Evolutionary conservation across 331 rosid species (phyloP), one percentile per base, ranked within the genome.

Genomic region (Cydonia oblonga): DNA sequence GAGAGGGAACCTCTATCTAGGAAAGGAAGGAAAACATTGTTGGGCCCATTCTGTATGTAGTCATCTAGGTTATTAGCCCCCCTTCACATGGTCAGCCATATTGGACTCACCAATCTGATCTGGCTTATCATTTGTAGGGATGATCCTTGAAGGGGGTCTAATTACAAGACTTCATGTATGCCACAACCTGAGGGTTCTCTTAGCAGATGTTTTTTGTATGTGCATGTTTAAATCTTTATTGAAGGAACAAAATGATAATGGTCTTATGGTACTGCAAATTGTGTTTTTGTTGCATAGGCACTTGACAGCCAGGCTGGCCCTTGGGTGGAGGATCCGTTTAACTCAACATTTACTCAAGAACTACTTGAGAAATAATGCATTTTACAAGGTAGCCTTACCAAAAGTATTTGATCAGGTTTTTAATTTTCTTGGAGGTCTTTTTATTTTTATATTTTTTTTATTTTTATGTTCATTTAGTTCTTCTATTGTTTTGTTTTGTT

Each of bases 311-410:
- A 88, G 87, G 88, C 79, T 93, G 79, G 98, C 98, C 71, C 95
- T 93, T 71, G 96, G 97, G 69, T 91, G 98, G 97, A 87, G 98
- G 84, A 89, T 89, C 76, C 96, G 96, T 57, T 88, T 93, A 90
- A 93, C 98, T 23, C 86, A 89, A 66, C 97, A 93, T 85, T 87
- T 93, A 62, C 88, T 91, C 51, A 88, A 88, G 71, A 86, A 84
- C 76, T 93, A 93, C 78, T 80, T 89, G 89, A 84, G 85, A 87
- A 89, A 82, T 79, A 93, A 93, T 81, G 97, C 97, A 23, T 91
- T 93, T 80, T 93, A 93, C 81, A 93, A 93, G 98, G 98, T 93
- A 81, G 66, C 32, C 40, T 70, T 64, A 74, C 73, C 32, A 65
- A 68, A 75, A 40, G 22, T 78, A 65, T 77, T 9, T 58, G 15